Evolutionary conservation across 768 basidiomycete genomes (phyloP).

Genomic region (Suillus paluster): DNA sequence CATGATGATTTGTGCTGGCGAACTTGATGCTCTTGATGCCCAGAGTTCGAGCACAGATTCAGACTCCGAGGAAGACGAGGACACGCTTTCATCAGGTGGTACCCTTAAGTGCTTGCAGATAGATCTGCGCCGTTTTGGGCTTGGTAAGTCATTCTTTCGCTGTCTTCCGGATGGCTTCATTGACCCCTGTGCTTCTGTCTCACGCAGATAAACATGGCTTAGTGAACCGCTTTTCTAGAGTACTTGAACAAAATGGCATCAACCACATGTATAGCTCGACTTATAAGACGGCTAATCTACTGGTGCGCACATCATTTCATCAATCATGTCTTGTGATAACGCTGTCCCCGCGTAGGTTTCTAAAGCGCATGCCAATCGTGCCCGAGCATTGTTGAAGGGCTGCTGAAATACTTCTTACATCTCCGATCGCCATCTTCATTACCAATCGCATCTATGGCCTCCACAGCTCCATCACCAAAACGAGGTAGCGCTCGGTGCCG

Average conservation of each 20-base stretch:
- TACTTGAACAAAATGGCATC: conserved; percentile 73
- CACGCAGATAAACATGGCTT: conserved; percentile 73
- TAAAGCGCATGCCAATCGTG: conserved; percentile 59
- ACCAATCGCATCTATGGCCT: neutral
- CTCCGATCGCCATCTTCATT: neutral
- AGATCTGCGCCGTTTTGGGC: conserved; percentile 71
- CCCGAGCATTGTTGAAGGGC: conserved; percentile 58
- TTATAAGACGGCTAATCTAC: conserved; percentile 80
- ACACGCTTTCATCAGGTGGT: conserved; percentile 38
- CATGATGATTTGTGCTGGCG: conserved; percentile 74
- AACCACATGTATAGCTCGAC: conserved; percentile 88
- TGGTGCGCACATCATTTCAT: conserved; percentile 47
- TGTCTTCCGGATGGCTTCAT: conserved; percentile 4
- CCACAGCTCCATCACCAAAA: neutral
- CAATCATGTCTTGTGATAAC: neutral
- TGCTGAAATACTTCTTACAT: conserved; percentile 53
- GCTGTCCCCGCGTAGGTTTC: conserved; percentile 46
- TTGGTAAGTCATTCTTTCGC: conserved; percentile 49
- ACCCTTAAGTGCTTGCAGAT: conserved; percentile 74
- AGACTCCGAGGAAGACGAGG: conserved; percentile 44
- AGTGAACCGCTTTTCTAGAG: conserved; percentile 74
- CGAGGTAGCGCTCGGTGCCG: conserved; percentile 7
- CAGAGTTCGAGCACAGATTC: conserved; percentile 34
- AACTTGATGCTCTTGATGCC: conserved; percentile 62
- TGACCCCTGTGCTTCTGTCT: conserved; percentile 7